Evolutionary conservation across 306 rosid genomes (phyloP).

Genomic region (Ormosia emarginata): DNA sequence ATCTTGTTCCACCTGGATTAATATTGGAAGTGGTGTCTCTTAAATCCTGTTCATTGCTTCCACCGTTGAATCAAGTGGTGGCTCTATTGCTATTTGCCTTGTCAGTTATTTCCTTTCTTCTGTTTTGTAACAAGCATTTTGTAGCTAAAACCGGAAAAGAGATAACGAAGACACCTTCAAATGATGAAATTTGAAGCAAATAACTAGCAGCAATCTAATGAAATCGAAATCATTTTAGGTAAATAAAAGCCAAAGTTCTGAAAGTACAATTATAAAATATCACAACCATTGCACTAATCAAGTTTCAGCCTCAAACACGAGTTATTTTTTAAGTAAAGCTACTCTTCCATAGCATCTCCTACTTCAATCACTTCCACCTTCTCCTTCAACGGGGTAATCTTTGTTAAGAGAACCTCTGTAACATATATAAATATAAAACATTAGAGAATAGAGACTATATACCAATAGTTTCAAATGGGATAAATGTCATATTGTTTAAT

Average conservation of each 20-base stretch:
- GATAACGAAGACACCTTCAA: background rate
- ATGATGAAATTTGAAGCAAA: background rate
- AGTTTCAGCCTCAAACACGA: background rate
- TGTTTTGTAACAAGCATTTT: background rate
- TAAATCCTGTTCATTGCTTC: no score
- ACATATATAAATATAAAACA: slow-evolving; percentile 13
- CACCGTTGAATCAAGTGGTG: no score
- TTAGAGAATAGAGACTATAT: background rate
- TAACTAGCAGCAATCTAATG: background rate
- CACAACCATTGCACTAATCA: slow-evolving; percentile 11
- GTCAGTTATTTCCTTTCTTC: background rate
- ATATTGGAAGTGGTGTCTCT: background rate
- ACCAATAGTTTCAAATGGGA: background rate
- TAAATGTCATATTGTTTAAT: background rate
- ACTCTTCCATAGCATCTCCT: slow-evolving; percentile 94
- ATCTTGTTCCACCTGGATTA: background rate
- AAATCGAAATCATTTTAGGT: background rate
- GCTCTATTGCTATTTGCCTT: no score
- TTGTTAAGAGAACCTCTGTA: slow-evolving; percentile 84
- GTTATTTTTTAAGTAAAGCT: background rate
- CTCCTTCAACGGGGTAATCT: slow-evolving; percentile 71
- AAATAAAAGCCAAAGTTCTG: slow-evolving; percentile 6
- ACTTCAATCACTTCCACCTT: slow-evolving; percentile 61
- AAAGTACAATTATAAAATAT: background rate
- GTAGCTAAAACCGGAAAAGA: background rate